Conservation (phyloP, 805 yeast species). For the Saccharomycopsis capsularis region DNA sequence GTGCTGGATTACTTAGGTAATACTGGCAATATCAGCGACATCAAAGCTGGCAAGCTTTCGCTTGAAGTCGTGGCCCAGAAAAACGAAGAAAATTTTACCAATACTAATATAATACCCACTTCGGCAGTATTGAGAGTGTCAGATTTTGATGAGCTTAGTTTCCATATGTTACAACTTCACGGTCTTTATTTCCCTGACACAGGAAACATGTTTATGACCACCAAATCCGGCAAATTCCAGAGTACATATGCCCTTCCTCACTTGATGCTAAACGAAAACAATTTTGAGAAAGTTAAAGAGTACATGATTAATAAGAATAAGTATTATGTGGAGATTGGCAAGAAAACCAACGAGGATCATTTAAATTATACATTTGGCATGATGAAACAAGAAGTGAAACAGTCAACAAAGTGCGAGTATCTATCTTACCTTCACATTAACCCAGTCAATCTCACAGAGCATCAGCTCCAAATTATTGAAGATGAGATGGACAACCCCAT, state of each 20-base stretch:
- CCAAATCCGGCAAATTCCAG: slow-evolving; percentile 58
- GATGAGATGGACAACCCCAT: slow-evolving; percentile 63
- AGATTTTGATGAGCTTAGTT: slow-evolving; percentile 43
- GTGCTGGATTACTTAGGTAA: slow-evolving; percentile 9
- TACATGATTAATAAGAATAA: slow-evolving; percentile 26
- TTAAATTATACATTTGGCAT: background rate
- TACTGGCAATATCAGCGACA: slow-evolving; percentile 30
- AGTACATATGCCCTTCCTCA: slow-evolving; percentile 60
- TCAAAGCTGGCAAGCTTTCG: slow-evolving; percentile 27
- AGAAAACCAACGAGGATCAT: background rate
- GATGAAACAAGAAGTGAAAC: slow-evolving; percentile 17
- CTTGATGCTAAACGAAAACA: slow-evolving; percentile 34
- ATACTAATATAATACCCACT: slow-evolving; percentile 24
- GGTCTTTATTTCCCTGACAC: slow-evolving; percentile 63
- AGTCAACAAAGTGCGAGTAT: slow-evolving; percentile 54
- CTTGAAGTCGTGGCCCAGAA: slow-evolving; percentile 5
- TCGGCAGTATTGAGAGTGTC: background rate
- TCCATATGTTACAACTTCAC: slow-evolving; percentile 42
- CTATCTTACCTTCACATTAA: slow-evolving; percentile 61
- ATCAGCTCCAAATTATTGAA: slow-evolving; percentile 57
- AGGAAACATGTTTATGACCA: slow-evolving; percentile 53
- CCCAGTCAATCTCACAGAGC: slow-evolving; percentile 46
- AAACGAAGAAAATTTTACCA: slow-evolving; percentile 10
- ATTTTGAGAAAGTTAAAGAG: slow-evolving; percentile 17
- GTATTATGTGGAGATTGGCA: too few species aligned